Conservation (phyloP, 2,329 filamentous ascomycete species). For the Allantophomopsis cytisporea region DNA sequence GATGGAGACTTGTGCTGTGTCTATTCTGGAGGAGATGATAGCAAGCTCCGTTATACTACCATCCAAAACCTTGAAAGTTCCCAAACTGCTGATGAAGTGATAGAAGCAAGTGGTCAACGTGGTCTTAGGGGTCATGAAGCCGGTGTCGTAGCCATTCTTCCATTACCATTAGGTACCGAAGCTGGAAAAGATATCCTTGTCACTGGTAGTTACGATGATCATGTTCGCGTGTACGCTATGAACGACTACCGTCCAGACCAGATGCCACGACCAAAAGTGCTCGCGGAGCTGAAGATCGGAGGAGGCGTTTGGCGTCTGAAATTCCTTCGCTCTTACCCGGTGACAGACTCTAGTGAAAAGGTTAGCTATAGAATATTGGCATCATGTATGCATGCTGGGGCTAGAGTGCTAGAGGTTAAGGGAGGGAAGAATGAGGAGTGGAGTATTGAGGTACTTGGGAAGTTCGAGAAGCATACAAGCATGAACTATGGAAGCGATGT, state of each 20-base stretch:
- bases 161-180: slow-evolving; percentile 31
- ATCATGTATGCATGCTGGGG: slow-evolving; percentile 89
- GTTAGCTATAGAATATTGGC: slow-evolving; percentile 46
- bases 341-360: slow-evolving; percentile 3
- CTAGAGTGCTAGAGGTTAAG: slow-evolving; percentile 43
- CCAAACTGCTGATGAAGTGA: slow-evolving; percentile 2
- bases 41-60: slow-evolving; percentile 5
- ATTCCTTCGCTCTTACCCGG: slow-evolving; percentile 26
- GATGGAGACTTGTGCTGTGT: slow-evolving; percentile 12
- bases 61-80: not conserved
- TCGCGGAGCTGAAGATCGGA: slow-evolving; percentile 51
- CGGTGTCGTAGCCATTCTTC: slow-evolving; percentile 78
- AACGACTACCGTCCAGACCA: slow-evolving; percentile 23
- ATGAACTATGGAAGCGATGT: slow-evolving; percentile 91
- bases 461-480: slow-evolving; percentile 76
- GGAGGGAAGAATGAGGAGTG: slow-evolving; percentile 24
- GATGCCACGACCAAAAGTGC: slow-evolving; percentile 30
- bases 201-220: slow-evolving; percentile 88
- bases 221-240: slow-evolving; percentile 52
- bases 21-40: slow-evolving; percentile 66
- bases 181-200: slow-evolving; percentile 45
- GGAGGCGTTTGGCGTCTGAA: slow-evolving; percentile 84
- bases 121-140: slow-evolving; percentile 50
- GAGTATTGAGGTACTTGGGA: slow-evolving; percentile 49
- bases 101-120: not conserved